Evolutionary conservation across 2,329 filamentous ascomycete species (phyloP).

Genomic region (Lecanicillium sp.): DNA sequence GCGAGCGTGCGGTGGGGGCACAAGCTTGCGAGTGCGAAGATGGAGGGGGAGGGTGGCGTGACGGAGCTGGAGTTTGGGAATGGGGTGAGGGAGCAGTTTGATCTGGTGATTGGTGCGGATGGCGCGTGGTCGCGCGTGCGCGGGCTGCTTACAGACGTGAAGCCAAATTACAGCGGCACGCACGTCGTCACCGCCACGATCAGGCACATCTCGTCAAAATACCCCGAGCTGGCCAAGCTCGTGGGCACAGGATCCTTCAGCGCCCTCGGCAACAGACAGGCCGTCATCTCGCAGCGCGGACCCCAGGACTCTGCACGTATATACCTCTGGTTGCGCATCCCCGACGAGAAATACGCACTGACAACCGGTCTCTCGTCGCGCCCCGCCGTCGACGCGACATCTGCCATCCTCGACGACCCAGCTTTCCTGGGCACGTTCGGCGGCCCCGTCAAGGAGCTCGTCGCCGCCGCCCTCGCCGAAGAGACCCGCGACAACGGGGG

Average conservation of each 20-base stretch:
- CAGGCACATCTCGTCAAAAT: slow-evolving; percentile 25
- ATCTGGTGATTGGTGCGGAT: slow-evolving; percentile 35
- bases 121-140: slow-evolving; percentile 37
- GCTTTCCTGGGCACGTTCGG: not conserved
- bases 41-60: not conserved
- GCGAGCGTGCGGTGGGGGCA: slow-evolving; percentile 26
- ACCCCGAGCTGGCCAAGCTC: slow-evolving; percentile 32
- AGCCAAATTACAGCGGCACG: slow-evolving; percentile 34
- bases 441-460: slow-evolving; percentile 21
- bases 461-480: slow-evolving; percentile 23
- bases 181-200: slow-evolving; percentile 32
- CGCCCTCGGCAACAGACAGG: slow-evolving; percentile 21
- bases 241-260: slow-evolving; percentile 3
- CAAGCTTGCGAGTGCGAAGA: slow-evolving; percentile 28
- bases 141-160: slow-evolving; percentile 27
- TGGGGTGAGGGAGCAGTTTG: slow-evolving; percentile 22
- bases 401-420: not conserved
- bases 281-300: slow-evolving; percentile 29
- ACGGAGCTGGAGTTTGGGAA: slow-evolving; percentile 21
- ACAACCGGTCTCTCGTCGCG: not conserved
- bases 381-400: not conserved
- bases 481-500: slow-evolving; percentile 16
- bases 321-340: slow-evolving; percentile 22
- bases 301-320: slow-evolving; percentile 25
- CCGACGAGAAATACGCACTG: slow-evolving; percentile 22